A percentile compares a stretch with the other conserved stretches of the same genome.
Conservation (phyloP, 192 early-diverging fungal genomes). For the Endogone sp. region DNA sequence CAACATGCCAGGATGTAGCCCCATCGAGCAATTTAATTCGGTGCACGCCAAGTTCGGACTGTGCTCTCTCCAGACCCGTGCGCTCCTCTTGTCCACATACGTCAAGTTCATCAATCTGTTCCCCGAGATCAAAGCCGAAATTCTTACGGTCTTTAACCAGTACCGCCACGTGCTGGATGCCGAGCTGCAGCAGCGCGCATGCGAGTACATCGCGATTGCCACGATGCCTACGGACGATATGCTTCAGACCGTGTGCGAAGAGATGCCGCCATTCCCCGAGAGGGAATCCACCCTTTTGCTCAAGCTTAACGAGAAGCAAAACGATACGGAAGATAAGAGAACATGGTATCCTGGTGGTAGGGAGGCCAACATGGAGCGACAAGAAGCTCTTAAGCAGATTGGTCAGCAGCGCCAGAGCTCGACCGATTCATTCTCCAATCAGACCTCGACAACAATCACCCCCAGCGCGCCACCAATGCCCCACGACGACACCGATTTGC, state of each 20-base stretch:
- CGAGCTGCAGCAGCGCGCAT: slow-evolving; percentile 96
- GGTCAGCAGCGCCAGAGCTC: slow-evolving; percentile 18
- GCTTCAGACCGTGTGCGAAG: slow-evolving; percentile 90
- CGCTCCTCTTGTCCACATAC: slow-evolving; percentile 86
- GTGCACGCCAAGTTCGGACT: slow-evolving; percentile 89
- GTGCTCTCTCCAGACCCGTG: slow-evolving; percentile 73
- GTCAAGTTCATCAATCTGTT: slow-evolving; percentile 97
- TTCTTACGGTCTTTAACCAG: slow-evolving; percentile 81
- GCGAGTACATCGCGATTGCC: slow-evolving; percentile 89
- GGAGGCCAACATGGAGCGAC: slow-evolving; percentile 67
- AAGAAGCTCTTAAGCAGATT: slow-evolving; percentile 34
- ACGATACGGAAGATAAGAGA: slow-evolving; percentile 93
- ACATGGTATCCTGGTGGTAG: slow-evolving; percentile 92
- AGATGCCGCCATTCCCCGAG: slow-evolving; percentile 98
- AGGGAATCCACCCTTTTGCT: slow-evolving; percentile 87
- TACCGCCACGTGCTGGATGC: slow-evolving; percentile 88
- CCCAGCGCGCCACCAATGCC: background rate
- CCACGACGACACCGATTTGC: slow-evolving; percentile 20
- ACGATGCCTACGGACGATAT: slow-evolving; percentile 83
- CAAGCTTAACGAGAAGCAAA: slow-evolving; percentile 77
- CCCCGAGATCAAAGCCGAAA: slow-evolving; percentile 92
- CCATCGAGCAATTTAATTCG: slow-evolving; percentile 93
- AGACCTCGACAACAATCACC: background rate
- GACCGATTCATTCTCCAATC: background rate
- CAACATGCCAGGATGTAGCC: slow-evolving; percentile 76